Evolutionary conservation across 805 yeast species (phyloP).

Genomic region (Lipomyces yamadae): DNA sequence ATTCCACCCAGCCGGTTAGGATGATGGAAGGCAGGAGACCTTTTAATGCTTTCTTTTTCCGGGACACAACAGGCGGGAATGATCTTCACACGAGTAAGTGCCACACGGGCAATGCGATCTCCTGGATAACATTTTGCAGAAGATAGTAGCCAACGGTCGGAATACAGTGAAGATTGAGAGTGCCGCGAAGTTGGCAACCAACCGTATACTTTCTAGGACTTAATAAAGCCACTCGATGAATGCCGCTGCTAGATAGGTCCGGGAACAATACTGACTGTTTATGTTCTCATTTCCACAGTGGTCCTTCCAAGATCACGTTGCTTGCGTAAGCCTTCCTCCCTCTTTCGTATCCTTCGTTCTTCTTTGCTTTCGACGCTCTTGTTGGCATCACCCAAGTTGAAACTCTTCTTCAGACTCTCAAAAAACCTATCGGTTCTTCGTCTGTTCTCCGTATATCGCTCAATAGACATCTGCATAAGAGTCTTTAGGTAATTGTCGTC

Average conservation of each 20-base stretch:
- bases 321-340: constrained; percentile 25
- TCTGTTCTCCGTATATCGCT: constrained; percentile 69
- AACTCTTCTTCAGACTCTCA: constrained; percentile 15
- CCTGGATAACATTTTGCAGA: no score
- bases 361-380: constrained; percentile 23
- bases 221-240: neutral
- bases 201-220: neutral
- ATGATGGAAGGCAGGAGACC: no score
- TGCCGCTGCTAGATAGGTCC: neutral
- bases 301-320: constrained; percentile 13
- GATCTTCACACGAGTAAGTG: neutral
- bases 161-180: neutral
- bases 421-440: constrained; percentile 52
- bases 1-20: no score
- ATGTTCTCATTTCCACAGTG: neutral
- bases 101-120: neutral
- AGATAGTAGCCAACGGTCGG: neutral
- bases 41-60: no score
- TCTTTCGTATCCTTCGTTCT: constrained; percentile 27
- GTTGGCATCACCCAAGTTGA: neutral
- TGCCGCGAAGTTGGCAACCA: neutral
- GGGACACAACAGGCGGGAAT: no score
- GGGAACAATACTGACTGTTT: neutral
- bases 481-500: constrained; percentile 55
- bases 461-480: constrained; percentile 60